Percentiles rank a stretch among this genome's conserved stretches.
Conservation (phyloP, 176 grass and related monocot genomes). For the Neostapfia colusana region DNA sequence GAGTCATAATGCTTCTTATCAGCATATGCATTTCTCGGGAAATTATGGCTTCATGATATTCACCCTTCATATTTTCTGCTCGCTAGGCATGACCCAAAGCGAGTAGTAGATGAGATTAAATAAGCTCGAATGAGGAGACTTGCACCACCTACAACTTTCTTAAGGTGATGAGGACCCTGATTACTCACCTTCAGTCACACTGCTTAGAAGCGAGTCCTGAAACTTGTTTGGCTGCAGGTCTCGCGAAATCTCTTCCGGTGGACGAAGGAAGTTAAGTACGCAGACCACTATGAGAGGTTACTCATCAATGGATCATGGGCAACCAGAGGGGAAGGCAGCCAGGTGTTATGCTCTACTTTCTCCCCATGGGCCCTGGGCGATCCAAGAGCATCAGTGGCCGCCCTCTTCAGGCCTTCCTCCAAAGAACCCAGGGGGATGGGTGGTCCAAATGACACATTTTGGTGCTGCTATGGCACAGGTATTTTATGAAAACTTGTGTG, state of each 20-base stretch:
- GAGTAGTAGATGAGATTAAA: slow-evolving; percentile 69
- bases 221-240: slow-evolving; percentile 42
- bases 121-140: slow-evolving; percentile 67
- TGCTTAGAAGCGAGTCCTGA: not conserved
- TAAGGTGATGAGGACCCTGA: slow-evolving; percentile 50
- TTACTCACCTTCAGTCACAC: not conserved
- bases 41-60: not conserved
- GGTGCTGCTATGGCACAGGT: slow-evolving; percentile 98
- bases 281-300: slow-evolving; percentile 79
- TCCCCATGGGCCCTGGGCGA: slow-evolving; percentile 65
- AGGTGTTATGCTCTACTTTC: slow-evolving; percentile 91
- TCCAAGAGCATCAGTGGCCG: slow-evolving; percentile 65
- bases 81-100: slow-evolving; percentile 66
- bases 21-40: not conserved
- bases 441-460: slow-evolving; percentile 73
- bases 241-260: slow-evolving; percentile 83
- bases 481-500: not conserved
- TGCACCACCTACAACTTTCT: slow-evolving; percentile 93
- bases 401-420: slow-evolving; percentile 38
- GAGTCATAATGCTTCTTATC: not conserved
- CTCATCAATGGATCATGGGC: slow-evolving; percentile 78
- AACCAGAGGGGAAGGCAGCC: slow-evolving; percentile 81
- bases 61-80: slow-evolving; percentile 9
- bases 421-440: slow-evolving; percentile 65
- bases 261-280: slow-evolving; percentile 76